A percentile compares a stretch with the other conserved stretches of the same genome.
Conservation (phyloP, 352 stramenopile species). For the Phytophthora foliorum region DNA sequence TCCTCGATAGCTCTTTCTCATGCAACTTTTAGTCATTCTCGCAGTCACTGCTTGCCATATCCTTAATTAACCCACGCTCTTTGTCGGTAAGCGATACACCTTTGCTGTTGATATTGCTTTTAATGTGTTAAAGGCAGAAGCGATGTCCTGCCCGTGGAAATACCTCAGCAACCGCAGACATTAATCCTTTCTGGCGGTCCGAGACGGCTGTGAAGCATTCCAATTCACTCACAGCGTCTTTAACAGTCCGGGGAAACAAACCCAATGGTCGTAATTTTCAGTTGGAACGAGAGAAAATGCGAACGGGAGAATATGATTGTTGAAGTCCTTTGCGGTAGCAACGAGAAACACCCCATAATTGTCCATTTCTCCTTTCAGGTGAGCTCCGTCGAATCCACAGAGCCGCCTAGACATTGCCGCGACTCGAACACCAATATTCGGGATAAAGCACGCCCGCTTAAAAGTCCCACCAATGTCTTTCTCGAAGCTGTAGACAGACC, state of each 20-base stretch:
- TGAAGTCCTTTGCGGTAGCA: constrained; percentile 36
- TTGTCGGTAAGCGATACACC: neutral
- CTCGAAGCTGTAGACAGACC: neutral
- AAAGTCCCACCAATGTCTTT: constrained; percentile 3
- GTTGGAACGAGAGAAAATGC: constrained; percentile 29
- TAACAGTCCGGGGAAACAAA: constrained; percentile 4
- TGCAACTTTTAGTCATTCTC: constrained; percentile 10
- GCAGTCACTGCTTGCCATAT: constrained; percentile 12
- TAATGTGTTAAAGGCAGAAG: constrained; percentile 17
- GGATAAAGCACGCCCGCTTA: constrained; percentile 13
- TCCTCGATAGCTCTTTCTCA: too few relatives aligned
- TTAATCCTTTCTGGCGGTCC: constrained; percentile 9
- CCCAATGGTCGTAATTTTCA: constrained; percentile 27
- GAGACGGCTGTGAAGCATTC: neutral
- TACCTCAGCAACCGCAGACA: neutral
- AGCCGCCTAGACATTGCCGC: neutral
- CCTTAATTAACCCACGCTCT: neutral
- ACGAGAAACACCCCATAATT: constrained; percentile 30
- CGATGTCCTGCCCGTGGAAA: constrained; percentile 15
- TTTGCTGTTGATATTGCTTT: constrained; percentile 15
- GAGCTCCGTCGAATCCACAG: constrained; percentile 24
- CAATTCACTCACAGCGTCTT: neutral
- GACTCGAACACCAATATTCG: constrained; percentile 1
- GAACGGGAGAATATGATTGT: constrained; percentile 38
- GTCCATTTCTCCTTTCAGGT: constrained; percentile 42